Conservation (phyloP, 2,329 filamentous ascomycete genomes). For the Cladophialophora psammophila region DNA sequence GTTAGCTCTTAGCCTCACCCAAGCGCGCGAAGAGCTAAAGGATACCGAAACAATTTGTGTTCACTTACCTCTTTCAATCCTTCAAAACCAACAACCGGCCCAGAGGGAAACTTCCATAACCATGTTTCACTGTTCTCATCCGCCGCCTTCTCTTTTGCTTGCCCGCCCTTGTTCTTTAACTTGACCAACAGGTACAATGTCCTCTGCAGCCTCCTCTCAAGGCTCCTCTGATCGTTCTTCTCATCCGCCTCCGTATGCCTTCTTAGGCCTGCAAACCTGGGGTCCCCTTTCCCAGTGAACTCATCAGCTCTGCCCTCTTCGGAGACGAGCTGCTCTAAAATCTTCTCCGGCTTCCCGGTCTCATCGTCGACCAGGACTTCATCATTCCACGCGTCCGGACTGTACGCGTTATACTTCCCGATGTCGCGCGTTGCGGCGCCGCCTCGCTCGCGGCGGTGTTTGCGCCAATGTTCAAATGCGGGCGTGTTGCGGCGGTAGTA, state of each 20-base stretch:
- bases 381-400: constrained; percentile 84
- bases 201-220: constrained; percentile 79
- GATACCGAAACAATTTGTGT: not conserved
- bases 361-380: constrained; percentile 79
- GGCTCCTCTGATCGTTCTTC: constrained; percentile 74
- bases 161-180: constrained; percentile 52
- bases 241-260: constrained; percentile 80
- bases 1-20: not conserved
- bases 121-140: constrained; percentile 44
- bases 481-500: constrained; percentile 94
- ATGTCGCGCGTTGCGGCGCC: constrained; percentile 82
- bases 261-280: constrained; percentile 66
- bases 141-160: constrained; percentile 9
- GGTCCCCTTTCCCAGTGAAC: constrained; percentile 63
- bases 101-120: constrained; percentile 81
- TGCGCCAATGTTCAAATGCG: constrained; percentile 84
- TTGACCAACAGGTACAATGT: constrained; percentile 90
- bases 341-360: constrained; percentile 69
- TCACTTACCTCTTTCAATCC: constrained; percentile 78
- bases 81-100: constrained; percentile 77
- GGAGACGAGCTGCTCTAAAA: constrained; percentile 75
- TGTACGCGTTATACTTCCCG: constrained; percentile 79
- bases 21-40: not conserved
- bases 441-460: constrained; percentile 77
- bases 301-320: constrained; percentile 67